Base-by-base conservation (phyloP, 495 filamentous ascomycete genomes). In the Xylaria sp. region DNA sequence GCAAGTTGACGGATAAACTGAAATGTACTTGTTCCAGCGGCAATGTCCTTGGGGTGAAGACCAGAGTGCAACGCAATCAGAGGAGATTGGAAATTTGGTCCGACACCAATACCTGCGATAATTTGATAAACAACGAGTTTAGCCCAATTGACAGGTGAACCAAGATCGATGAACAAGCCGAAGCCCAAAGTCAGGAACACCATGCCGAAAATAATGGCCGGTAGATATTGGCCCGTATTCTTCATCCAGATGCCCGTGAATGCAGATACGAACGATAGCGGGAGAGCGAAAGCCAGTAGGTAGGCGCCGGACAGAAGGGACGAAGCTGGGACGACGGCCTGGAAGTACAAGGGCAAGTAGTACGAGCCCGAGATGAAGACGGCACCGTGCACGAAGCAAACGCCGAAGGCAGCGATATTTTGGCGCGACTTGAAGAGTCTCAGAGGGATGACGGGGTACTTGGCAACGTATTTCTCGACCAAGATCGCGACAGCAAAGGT, bases 271-370 rank as follows among this genome's bases (percentile, higher is more conserved):
- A 92, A 61, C n/a, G 92, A 92, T 7, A 95, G 85, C 4, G 87
- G 82, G 61, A 95, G 77, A 11, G 91, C 91, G 71, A 89, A 88
- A 2, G 93, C 91, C 1, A 96, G 85, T 29, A 93, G 79, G 77
- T 92, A 93, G 61, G 95, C 91, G 50, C 92, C 93, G 41, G 89
- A 91, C 11, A 93, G 78, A 61, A 95, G 87, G 0, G 93, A 92
- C 12, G 85, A 83, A 14, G 88, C 86, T 26, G 89, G 88, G 5
- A 93, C 86, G 8, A 93, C 92, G 43, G 88, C 87, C 75, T 93
- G 90, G 78, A 91, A 92, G 79, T 93, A 93, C 14, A 94, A 82
- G 0, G 92, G 92, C 29, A 94, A 83, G 77, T 90, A 93, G 78
- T 93, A 94, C 59, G 88, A 84, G 43, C 84, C 89, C 15, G 87